phyloP scores from a whole-genome alignment of 495 filamentous ascomycete genomes.

The Glonium stellatum region DNA sequence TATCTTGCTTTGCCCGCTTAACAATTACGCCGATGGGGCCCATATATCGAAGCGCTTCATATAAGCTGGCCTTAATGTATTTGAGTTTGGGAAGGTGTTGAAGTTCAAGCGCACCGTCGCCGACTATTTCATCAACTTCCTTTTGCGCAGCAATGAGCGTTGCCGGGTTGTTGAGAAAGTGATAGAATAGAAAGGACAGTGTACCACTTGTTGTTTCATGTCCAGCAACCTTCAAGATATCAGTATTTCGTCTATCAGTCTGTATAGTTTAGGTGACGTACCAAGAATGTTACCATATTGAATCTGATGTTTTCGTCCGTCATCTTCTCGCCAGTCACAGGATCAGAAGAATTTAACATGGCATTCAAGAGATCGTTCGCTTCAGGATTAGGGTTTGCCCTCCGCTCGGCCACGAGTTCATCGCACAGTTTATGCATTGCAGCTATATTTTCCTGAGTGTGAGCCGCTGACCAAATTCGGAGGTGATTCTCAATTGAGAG shows the following conservation, averaged over 20 bases:
- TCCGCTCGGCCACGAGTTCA: slow-evolving; percentile 53
- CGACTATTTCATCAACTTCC: slow-evolving; percentile 22
- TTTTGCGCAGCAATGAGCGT: slow-evolving; percentile 12
- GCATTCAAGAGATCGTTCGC: slow-evolving; percentile 59
- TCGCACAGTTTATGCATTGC: slow-evolving; percentile 49
- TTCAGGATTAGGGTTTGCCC: slow-evolving; percentile 43
- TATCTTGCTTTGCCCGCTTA: slow-evolving; percentile 12
- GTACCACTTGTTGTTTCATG: slow-evolving; percentile 58
- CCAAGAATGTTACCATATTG: slow-evolving; percentile 69
- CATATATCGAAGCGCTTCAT: slow-evolving; percentile 17
- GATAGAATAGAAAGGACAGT: slow-evolving; percentile 20
- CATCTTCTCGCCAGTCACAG: slow-evolving; percentile 58
- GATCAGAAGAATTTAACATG: slow-evolving; percentile 59
- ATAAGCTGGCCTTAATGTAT: slow-evolving; percentile 14
- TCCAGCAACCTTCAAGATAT: slow-evolving; percentile 34
- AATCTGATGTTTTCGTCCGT: slow-evolving; percentile 55
- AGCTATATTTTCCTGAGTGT: slow-evolving; percentile 54
- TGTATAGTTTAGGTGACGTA: slow-evolving; percentile 22
- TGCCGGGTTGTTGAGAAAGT: slow-evolving; percentile 16
- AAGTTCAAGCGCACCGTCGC: slow-evolving; percentile 6
- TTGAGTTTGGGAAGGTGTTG: slow-evolving; percentile 9
- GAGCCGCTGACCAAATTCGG: slow-evolving; percentile 44
- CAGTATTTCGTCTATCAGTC: neutral
- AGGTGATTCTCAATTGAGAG: slow-evolving; percentile 47
- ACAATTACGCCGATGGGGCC: slow-evolving; percentile 7